These are phyloP conservation scores for Pseudomassariella vexata DNA, from an alignment of 2,329 filamentous ascomycete genomes.

Conservation along the genomic window DNA sequence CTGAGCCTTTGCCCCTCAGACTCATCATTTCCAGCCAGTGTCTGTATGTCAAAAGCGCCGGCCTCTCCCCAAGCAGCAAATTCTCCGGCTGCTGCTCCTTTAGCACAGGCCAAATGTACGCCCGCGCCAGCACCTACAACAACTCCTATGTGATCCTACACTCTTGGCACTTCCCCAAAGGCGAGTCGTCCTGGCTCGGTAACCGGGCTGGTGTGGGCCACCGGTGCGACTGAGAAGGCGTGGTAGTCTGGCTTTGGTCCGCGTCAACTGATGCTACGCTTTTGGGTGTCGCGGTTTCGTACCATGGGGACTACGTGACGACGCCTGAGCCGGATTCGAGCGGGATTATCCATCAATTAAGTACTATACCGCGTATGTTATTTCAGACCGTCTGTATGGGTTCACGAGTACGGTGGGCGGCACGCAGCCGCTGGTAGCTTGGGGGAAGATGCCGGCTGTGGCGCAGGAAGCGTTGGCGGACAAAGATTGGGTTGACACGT, in stretches of 20 bases:
- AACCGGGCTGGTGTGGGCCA: slow-evolving; percentile 21
- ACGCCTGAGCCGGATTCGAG: slow-evolving; percentile 3
- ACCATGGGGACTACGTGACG: slow-evolving; percentile 18
- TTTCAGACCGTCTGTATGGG: slow-evolving; percentile 2
- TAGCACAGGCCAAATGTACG: slow-evolving; percentile 27
- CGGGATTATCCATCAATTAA: slow-evolving; percentile 2
- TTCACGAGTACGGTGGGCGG: slow-evolving; percentile 5
- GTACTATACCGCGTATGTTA: slow-evolving; percentile 3
- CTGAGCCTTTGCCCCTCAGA: too few species aligned
- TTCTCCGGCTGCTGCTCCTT: slow-evolving; percentile 18
- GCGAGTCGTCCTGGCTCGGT: slow-evolving; percentile 22
- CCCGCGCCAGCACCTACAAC: slow-evolving; percentile 20
- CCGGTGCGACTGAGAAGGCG: slow-evolving; percentile 29
- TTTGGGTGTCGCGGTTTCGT: slow-evolving; percentile 23
- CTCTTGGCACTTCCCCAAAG: slow-evolving; percentile 31
- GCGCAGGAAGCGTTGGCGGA: slow-evolving; percentile 4
- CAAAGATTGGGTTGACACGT: slow-evolving; percentile 5
- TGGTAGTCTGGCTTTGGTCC: slow-evolving; percentile 23
- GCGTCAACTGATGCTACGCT: slow-evolving; percentile 17
- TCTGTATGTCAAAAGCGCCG: slow-evolving; percentile 16
- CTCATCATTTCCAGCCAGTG: too few species aligned
- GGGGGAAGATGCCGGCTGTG: slow-evolving; percentile 2
- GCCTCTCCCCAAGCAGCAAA: slow-evolving; percentile 19
- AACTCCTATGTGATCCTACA: slow-evolving; percentile 26
- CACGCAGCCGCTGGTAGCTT: slow-evolving; percentile 4